A percentile compares a stretch with the other conserved stretches of the same genome.
phyloP scores from a whole-genome alignment of 225 moss, liverwort and hornwort genomes.

The Lunularia cruciata region DNA sequence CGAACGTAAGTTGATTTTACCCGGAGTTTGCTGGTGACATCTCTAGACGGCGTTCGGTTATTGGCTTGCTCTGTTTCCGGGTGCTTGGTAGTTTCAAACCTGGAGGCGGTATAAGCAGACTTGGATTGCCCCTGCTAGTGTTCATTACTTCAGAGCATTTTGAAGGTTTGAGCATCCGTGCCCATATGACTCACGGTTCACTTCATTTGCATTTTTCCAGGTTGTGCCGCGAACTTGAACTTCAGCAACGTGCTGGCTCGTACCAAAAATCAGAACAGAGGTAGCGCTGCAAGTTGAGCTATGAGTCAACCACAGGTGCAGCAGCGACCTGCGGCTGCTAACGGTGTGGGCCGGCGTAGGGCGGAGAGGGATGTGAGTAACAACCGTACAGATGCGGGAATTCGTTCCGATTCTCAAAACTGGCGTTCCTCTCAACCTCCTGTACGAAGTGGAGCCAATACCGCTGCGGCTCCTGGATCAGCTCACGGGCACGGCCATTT shows the following conservation, averaged over 20 bases:
- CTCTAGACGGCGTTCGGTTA: not conserved
- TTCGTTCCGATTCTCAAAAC: constrained; percentile 52
- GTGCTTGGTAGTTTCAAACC: not conserved
- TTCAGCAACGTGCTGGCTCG: constrained; percentile 20
- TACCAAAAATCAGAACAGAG: constrained; percentile 5
- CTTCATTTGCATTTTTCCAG: constrained; percentile 15
- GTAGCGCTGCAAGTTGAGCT: constrained; percentile 29
- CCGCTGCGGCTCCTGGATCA: constrained; percentile 26
- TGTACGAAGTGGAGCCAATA: constrained; percentile 26
- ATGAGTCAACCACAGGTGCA: constrained; percentile 63
- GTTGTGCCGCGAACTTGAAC: constrained; percentile 14
- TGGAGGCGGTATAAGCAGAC: not conserved
- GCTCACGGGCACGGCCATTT: constrained; percentile 30
- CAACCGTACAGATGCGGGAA: constrained; percentile 38
- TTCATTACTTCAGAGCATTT: not conserved
- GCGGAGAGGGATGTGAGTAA: constrained; percentile 44
- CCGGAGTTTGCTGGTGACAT: not conserved
- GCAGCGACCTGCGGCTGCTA: constrained; percentile 48
- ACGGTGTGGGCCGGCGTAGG: constrained; percentile 51
- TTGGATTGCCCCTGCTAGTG: not conserved
- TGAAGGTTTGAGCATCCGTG: constrained; percentile 1
- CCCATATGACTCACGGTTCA: constrained; percentile 1
- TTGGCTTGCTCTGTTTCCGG: not conserved
- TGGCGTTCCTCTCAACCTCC: constrained; percentile 48
- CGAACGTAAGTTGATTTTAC: constrained; percentile 6